Conservation (phyloP, 2,329 filamentous ascomycete species). For the Sarocladiaceae sp. region DNA sequence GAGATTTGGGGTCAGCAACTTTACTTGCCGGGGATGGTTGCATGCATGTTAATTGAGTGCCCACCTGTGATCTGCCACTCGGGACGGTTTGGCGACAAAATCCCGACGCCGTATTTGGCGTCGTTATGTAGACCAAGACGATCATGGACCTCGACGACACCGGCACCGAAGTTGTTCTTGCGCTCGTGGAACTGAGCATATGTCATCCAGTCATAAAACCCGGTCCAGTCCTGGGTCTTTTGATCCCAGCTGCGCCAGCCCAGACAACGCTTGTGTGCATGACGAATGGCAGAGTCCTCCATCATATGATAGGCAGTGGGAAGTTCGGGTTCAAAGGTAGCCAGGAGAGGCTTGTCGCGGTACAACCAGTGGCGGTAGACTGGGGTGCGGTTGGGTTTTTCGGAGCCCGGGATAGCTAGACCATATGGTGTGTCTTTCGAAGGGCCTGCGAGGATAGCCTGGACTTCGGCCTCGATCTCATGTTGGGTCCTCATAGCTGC, state of each 20-base stretch:
- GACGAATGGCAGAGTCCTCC: conserved; percentile 57
- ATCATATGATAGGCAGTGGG: conserved; percentile 76
- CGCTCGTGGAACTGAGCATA: conserved; percentile 74
- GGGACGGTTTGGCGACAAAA: conserved; percentile 80
- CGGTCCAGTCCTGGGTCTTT: conserved; percentile 62
- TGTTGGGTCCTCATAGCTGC: conserved; percentile 11
- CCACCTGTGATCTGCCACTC: conserved; percentile 79
- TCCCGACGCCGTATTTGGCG: conserved; percentile 65
- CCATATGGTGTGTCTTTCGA: conserved; percentile 73
- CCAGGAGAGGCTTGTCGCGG: conserved; percentile 62
- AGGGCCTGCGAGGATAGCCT: conserved; percentile 55
- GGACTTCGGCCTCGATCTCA: conserved; percentile 33
- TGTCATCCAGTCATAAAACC: conserved; percentile 75
- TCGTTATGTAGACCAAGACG: conserved; percentile 52
- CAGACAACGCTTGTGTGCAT: conserved; percentile 65
- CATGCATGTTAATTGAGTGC: background rate
- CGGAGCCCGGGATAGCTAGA: conserved; percentile 67
- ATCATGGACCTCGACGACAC: conserved; percentile 75
- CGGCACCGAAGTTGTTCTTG: conserved; percentile 78
- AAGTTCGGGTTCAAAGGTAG: conserved; percentile 63
- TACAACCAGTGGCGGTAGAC: conserved; percentile 82
- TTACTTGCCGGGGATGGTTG: background rate
- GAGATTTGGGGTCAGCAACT: conserved; percentile 1
- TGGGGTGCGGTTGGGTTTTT: conserved; percentile 63
- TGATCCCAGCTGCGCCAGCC: conserved; percentile 77